Conservation (phyloP, 306 rosid genomes). For the Malus orientalis region DNA sequence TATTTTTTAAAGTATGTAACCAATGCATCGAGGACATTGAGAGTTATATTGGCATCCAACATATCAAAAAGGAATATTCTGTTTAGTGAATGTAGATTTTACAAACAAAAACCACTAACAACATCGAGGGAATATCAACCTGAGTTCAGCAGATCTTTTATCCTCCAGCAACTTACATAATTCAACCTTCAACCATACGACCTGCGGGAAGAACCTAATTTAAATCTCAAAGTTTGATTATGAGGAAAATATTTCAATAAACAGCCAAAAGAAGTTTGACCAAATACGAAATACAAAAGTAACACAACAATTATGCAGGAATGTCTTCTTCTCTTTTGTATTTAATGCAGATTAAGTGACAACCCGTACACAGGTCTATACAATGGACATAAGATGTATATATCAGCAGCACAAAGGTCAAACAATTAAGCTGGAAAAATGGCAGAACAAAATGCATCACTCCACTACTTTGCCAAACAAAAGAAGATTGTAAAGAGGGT, state of each 20-base stretch:
- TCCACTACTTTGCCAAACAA: slow-evolving; percentile 12
- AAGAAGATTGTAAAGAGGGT: background rate
- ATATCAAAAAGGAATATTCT: background rate
- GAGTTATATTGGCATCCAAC: too few species aligned
- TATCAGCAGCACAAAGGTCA: background rate
- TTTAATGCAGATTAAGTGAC: background rate
- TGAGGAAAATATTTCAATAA: slow-evolving; percentile 1
- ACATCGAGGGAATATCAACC: slow-evolving; percentile 36
- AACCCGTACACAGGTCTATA: background rate
- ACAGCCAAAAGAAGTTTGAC: background rate
- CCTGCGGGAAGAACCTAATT: slow-evolving; percentile 47
- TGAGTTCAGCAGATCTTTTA: slow-evolving; percentile 80
- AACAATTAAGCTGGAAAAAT: background rate
- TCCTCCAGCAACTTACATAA: slow-evolving; percentile 83
- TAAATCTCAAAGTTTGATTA: slow-evolving; percentile 13
- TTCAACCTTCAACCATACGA: slow-evolving; percentile 80
- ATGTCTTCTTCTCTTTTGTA: background rate
- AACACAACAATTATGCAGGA: background rate
- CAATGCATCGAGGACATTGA: background rate
- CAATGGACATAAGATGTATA: background rate
- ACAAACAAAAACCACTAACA: background rate
- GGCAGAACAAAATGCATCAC: slow-evolving; percentile 14
- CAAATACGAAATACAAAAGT: background rate
- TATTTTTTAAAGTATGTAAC: background rate
- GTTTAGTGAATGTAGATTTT: background rate